Percentiles rank a stretch among this genome's conserved stretches.
These are phyloP conservation scores for Pseudogymnoascus sp. DNA, from an alignment of 2,329 filamentous ascomycete genomes.

Conservation along the genomic window DNA sequence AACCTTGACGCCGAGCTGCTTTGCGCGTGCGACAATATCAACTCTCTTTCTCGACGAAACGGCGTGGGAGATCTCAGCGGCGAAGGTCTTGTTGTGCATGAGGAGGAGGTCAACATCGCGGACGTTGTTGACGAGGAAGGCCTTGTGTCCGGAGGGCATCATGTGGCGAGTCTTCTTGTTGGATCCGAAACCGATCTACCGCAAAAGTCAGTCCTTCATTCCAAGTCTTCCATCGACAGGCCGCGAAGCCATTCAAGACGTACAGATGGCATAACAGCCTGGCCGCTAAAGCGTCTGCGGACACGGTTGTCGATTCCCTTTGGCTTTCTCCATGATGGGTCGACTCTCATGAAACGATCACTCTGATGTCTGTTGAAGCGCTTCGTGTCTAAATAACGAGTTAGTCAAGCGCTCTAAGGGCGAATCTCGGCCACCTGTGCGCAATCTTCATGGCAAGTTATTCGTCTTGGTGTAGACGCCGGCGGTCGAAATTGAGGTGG, in stretches of 20 bases:
- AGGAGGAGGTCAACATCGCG: slow-evolving; percentile 94
- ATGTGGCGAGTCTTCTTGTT: slow-evolving; percentile 99
- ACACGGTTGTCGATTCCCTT: slow-evolving; percentile 99
- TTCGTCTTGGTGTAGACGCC: neutral
- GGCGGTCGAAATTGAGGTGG: slow-evolving; percentile 9
- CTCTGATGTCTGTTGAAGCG: slow-evolving; percentile 96
- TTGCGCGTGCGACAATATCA: slow-evolving; percentile 93
- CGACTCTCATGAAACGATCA: slow-evolving; percentile 92
- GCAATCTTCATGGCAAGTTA: neutral
- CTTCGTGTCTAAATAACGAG: slow-evolving; percentile 64
- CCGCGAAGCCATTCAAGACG: slow-evolving; percentile 33
- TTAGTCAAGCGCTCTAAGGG: slow-evolving; percentile 26
- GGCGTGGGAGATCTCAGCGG: slow-evolving; percentile 96
- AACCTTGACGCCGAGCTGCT: slow-evolving; percentile 98
- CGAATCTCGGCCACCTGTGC: neutral
- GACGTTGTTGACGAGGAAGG: slow-evolving; percentile 97
- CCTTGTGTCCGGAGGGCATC: slow-evolving; percentile 99
- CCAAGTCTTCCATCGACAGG: neutral
- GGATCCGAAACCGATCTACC: slow-evolving; percentile 92
- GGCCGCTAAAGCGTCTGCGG: slow-evolving; percentile 93
- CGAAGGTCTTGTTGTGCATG: slow-evolving; percentile 99
- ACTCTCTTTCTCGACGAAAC: slow-evolving; percentile 98
- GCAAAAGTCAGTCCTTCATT: slow-evolving; percentile 18
- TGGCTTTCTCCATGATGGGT: slow-evolving; percentile 92
- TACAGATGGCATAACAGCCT: slow-evolving; percentile 97